Conservation (phyloP, 2,329 filamentous ascomycete species). For the Paracoccidioides brasiliensis region DNA sequence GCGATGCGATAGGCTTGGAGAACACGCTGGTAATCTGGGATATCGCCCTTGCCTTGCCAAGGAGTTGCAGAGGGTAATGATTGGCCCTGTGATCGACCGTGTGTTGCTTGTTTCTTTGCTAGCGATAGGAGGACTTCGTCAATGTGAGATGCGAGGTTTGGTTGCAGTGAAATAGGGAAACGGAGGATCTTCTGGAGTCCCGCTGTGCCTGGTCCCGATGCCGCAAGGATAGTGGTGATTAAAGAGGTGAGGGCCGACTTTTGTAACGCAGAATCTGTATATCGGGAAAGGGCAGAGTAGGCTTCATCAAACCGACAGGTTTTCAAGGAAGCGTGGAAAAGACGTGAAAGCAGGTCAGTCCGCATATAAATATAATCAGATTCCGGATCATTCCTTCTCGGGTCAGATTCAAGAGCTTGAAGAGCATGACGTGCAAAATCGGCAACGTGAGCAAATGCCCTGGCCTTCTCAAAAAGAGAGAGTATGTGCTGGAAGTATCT, state of each 20-base stretch:
- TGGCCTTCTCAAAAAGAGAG: constrained; percentile 64
- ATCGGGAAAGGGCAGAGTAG: constrained; percentile 62
- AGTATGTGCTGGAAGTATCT: constrained; percentile 82
- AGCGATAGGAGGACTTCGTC: constrained; percentile 64
- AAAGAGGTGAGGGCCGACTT: constrained; percentile 58
- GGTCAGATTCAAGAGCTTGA: constrained; percentile 41
- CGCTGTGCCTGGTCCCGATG: constrained; percentile 26
- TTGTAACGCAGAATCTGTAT: constrained; percentile 59
- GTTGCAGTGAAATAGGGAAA: constrained; percentile 52
- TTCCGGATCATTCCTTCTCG: constrained; percentile 19
- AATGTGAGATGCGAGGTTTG: constrained; percentile 61
- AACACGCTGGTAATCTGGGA: constrained; percentile 69
- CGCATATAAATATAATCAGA: constrained; percentile 34
- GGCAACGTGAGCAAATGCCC: constrained; percentile 65
- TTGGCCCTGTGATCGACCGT: constrained; percentile 11
- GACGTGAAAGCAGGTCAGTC: constrained; percentile 63
- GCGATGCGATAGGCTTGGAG: constrained; percentile 83
- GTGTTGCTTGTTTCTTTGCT: constrained; percentile 55
- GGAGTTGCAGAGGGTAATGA: background rate
- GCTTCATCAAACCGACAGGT: constrained; percentile 71
- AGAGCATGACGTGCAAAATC: constrained; percentile 70
- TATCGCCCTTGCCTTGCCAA: constrained; percentile 17
- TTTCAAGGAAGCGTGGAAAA: constrained; percentile 71
- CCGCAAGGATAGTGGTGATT: constrained; percentile 33
- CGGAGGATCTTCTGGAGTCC: constrained; percentile 50